Base-by-base conservation (phyloP, 306 rosid species). In the Rubus idaeus region DNA sequence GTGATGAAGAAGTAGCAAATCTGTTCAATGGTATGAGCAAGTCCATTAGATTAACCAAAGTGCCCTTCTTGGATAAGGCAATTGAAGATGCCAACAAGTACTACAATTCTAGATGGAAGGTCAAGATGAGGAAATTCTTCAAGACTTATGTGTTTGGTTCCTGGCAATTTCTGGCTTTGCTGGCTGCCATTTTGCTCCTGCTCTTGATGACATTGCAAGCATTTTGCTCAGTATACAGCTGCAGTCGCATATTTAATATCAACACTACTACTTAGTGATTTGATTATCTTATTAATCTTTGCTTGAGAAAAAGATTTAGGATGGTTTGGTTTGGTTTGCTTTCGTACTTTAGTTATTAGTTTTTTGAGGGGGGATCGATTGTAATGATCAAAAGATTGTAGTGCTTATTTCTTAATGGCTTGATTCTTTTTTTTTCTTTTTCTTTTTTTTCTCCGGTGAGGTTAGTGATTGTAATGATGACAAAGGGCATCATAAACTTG, bases 11-110 rank as follows among this genome's bases (percentile, higher is more conserved):
- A 60, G 97, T 78, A 18, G 86, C 91, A 2, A 74, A 83, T 4
- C 26, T 88, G 60, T 91, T 91, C 90, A 93, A 91, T 69, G 92
- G 93, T 21, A 93, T 91, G 91, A 91, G 85, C 81, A 88, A 84
- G 78, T 93, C 92, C 0, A 74, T 90, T 64, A 84, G 87, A 66
- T 68, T 91, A 86, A 89, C 91, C 1, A 91, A 70, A 78, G 97
- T 93, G 26, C 65, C 86, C 41, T 84, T 71, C 30, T 80, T 93
- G 83, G 98, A 93, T 68, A 87, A 88, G 80, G 87, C 75, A 10
- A 91, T 93, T 77, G 92, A 89, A 76, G 96, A 93, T 80, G 90
- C 86, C 62, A 93, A 93, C 86, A 91, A 80, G 83, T 80, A 87
- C 71, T 60, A 93, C 52, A 69, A 84, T 57, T 62, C 92, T 2